These are phyloP conservation scores for Eucalyptus rudis DNA, from an alignment of 345 rosid genomes.

Conservation along the genomic window DNA sequence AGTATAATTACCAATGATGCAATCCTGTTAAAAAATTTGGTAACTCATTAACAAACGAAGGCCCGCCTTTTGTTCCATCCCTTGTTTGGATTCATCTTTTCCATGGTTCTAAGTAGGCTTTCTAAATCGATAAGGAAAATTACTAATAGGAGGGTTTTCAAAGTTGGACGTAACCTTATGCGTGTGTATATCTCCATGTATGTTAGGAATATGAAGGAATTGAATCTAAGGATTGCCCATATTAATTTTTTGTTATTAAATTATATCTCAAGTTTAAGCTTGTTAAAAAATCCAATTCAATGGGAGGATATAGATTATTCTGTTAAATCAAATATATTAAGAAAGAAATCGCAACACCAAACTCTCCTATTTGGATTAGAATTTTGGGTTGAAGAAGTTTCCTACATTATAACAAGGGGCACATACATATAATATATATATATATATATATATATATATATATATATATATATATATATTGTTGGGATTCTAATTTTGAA, in stretches of 20 bases:
- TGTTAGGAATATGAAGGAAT: neutral
- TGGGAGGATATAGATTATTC: neutral
- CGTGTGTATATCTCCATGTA: neutral
- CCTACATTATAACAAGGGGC: neutral
- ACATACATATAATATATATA: neutral
- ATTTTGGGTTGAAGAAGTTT: neutral
- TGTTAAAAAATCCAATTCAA: neutral
- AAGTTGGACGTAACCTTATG: neutral
- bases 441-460: no score
- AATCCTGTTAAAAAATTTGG: neutral
- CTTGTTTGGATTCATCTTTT: neutral
- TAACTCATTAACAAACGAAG: neutral
- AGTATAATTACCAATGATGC: neutral
- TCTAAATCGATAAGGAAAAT: neutral
- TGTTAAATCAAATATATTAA: neutral
- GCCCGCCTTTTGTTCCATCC: neutral
- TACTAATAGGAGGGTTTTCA: neutral
- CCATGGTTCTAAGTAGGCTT: neutral
- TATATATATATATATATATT: no score
- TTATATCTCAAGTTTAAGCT: neutral
- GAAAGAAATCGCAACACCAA: neutral
- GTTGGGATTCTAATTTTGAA: neutral
- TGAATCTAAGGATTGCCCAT: neutral
- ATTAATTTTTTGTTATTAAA: neutral
- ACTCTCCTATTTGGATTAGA: neutral